Base-by-base conservation (phyloP, 257 asterid genomes). In the Nicotiana obtusifolia region DNA sequence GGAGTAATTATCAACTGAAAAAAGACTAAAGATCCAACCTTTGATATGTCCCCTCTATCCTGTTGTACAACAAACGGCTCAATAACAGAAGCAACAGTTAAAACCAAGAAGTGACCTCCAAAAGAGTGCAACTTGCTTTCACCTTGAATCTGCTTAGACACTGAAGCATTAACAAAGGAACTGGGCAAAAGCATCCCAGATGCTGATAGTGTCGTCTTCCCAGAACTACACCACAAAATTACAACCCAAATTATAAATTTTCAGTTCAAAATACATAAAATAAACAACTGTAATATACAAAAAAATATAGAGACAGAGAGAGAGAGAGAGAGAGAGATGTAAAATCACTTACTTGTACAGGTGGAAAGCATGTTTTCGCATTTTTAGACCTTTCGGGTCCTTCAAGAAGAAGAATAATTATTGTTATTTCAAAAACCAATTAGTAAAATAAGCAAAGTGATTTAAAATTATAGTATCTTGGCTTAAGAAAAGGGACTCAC, bases 381-480 rank as follows among this genome's bases (percentile, higher is more conserved):
- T 94, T 86, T 94, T 95, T 22, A 92, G 86, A 44, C 98, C 98
- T 89, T 95, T 95, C 8, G 99, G 99, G 83, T 95, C 99, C 99
- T 95, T 91, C 81, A 87, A 77, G 37, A 80, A 10, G 61, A 78
- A 19, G 79, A 68, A 77, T 30, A 71, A 4, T 19, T 15, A 41
- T 41, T 41, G 2, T 5, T 35, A 35, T 9, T 41, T 41, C 49
- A 57, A 16, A 77, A 65, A 35, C 56, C 44, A 82, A 30, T 44
- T 9, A n/a, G 69, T 20, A 77, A 28, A 28, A 64, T 22, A 47
- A n/a, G 57, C 33, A 5, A 65, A 37, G 66, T 10, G 44, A 56
- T 35, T 57, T 10, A 73, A 20, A 88, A 44, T 76, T 44, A 64
- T 19, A 41, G 77, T 47, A 44, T 73, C 20, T 73, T 15, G 62